phyloP scores from a whole-genome alignment of 371 early-diverging fungal species.

The Globomyces sp. region DNA sequence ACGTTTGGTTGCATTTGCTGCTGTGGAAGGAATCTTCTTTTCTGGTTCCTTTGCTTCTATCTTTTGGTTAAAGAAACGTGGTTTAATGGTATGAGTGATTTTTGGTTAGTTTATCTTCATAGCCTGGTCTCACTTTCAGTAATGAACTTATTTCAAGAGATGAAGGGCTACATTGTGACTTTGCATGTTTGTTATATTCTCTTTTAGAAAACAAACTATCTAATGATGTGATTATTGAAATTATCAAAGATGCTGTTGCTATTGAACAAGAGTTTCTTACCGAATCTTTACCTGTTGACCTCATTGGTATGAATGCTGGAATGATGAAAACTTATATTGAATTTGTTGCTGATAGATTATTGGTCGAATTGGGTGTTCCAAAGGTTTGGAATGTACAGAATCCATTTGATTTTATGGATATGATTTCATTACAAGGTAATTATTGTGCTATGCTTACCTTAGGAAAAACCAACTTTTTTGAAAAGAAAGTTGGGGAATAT shows the following conservation, averaged over 20 bases:
- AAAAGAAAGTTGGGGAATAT: slow-evolving; percentile 99
- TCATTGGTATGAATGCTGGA: slow-evolving; percentile 98
- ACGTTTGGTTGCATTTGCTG: slow-evolving; percentile 98
- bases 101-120: too few species aligned
- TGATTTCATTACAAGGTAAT: slow-evolving; percentile 87
- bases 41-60: slow-evolving; percentile 99
- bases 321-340: slow-evolving; percentile 99
- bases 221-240: slow-evolving; percentile 65
- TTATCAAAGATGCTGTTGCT: slow-evolving; percentile 91
- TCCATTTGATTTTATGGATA: slow-evolving; percentile 99
- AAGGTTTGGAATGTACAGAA: slow-evolving; percentile 92
- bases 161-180: slow-evolving; percentile 99
- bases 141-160: slow-evolving; percentile 99
- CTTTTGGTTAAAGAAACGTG: slow-evolving; percentile 99
- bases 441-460: too few species aligned
- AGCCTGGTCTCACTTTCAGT: slow-evolving; percentile 97
- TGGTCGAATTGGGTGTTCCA: slow-evolving; percentile 87
- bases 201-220: slow-evolving; percentile 80
- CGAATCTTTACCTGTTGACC: slow-evolving; percentile 90
- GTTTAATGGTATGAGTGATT: slow-evolving; percentile 70
- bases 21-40: slow-evolving; percentile 99
- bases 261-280: slow-evolving; percentile 94
- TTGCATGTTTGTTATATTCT: slow-evolving; percentile 97
- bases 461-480: slow-evolving; percentile 99
- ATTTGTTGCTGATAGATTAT: slow-evolving; percentile 97